phyloP scores from a whole-genome alignment of 202 grass and related monocot species.

The Musa balbisiana region DNA sequence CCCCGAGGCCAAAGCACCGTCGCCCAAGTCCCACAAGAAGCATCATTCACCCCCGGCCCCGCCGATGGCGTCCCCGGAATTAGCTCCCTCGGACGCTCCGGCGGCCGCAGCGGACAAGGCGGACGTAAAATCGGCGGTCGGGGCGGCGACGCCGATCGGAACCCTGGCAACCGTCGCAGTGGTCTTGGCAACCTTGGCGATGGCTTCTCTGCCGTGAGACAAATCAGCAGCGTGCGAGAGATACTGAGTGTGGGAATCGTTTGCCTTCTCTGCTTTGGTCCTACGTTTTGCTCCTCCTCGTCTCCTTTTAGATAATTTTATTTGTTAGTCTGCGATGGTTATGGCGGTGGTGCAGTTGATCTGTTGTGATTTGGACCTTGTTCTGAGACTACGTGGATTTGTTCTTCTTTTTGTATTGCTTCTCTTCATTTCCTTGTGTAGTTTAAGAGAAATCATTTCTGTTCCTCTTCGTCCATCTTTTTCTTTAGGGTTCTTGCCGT shows the following conservation, averaged over 20 bases:
- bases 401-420: neutral
- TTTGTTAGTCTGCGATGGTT: neutral
- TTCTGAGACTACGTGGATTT: neutral
- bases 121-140: conserved; percentile 26
- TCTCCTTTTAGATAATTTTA: neutral
- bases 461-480: neutral
- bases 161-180: conserved; percentile 9
- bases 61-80: conserved; percentile 39
- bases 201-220: conserved; percentile 36
- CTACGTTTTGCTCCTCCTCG: neutral
- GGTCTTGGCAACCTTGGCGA: conserved; percentile 20
- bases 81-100: conserved; percentile 50
- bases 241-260: neutral
- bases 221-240: neutral
- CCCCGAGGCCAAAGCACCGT: conserved; percentile 16
- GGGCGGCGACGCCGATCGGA: neutral
- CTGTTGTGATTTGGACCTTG: neutral
- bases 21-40: conserved; percentile 12
- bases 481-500: neutral
- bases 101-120: conserved; percentile 33
- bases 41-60: conserved; percentile 29
- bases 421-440: neutral
- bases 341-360: neutral
- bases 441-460: neutral
- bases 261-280: neutral